Conservation (phyloP, 1,139 yeast species). For the Pneumocystis canis region DNA sequence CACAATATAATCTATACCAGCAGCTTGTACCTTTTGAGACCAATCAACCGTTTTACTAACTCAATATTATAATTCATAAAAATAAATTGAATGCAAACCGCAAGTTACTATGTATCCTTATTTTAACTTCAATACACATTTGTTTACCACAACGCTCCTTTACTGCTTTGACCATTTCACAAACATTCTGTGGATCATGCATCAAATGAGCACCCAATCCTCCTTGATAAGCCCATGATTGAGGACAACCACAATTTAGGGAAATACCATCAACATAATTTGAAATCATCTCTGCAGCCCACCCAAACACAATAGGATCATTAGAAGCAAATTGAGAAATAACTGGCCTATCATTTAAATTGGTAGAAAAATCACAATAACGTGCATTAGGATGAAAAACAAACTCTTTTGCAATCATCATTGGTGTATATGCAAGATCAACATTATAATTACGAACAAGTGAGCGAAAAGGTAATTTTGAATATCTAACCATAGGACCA, state of each 20-base stretch:
- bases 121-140: slow-evolving; percentile 76
- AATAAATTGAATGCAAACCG: slow-evolving; percentile 16
- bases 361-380: slow-evolving; percentile 70
- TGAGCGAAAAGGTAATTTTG: slow-evolving; percentile 82
- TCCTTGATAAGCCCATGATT: slow-evolving; percentile 82
- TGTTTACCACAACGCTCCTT: slow-evolving; percentile 54
- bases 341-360: slow-evolving; percentile 38
- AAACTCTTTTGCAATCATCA: slow-evolving; percentile 91
- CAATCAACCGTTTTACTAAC: slow-evolving; percentile 49
- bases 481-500: slow-evolving; percentile 96
- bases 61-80: not conserved
- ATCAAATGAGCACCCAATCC: slow-evolving; percentile 96
- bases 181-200: slow-evolving; percentile 66
- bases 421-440: slow-evolving; percentile 84
- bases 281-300: slow-evolving; percentile 77
- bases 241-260: slow-evolving; percentile 93
- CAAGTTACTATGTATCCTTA: slow-evolving; percentile 67
- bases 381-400: slow-evolving; percentile 75
- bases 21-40: slow-evolving; percentile 56
- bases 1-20: slow-evolving; percentile 87
- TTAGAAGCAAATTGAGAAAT: slow-evolving; percentile 88
- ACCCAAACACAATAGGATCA: slow-evolving; percentile 64
- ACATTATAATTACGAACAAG: slow-evolving; percentile 57
- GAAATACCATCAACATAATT: slow-evolving; percentile 92
- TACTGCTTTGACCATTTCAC: slow-evolving; percentile 71